A percentile compares a stretch with the other conserved stretches of the same genome.
phyloP scores from a whole-genome alignment of 768 basidiomycete genomes.

The Rhizopogon vesiculosus region DNA sequence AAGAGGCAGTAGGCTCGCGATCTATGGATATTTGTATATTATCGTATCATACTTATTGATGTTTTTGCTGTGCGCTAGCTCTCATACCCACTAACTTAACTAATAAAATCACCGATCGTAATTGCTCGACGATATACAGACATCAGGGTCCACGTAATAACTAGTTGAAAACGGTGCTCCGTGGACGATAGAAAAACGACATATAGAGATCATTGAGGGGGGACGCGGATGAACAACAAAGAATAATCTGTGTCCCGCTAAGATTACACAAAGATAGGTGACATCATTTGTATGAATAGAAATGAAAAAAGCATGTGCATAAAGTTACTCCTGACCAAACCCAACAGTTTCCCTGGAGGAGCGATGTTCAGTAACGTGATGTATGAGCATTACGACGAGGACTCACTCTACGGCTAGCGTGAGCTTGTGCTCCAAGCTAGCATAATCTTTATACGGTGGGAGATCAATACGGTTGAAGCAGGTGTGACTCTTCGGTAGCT shows the following conservation, averaged over 20 bases:
- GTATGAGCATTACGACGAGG: slow-evolving; percentile 5
- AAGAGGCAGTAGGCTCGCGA: slow-evolving; percentile 37
- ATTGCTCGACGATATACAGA: background rate
- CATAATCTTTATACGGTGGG: slow-evolving; percentile 97
- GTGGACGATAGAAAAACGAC: background rate
- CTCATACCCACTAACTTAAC: background rate
- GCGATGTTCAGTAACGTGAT: slow-evolving; percentile 1
- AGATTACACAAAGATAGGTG: slow-evolving; percentile 28
- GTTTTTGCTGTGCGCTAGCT: background rate
- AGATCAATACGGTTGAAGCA: slow-evolving; percentile 98
- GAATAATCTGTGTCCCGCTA: slow-evolving; percentile 15
- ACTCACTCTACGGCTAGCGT: slow-evolving; percentile 92
- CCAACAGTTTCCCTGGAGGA: slow-evolving; percentile 79
- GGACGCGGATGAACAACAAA: slow-evolving; percentile 2
- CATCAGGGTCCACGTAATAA: background rate
- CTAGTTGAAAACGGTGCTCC: background rate
- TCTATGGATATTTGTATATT: background rate
- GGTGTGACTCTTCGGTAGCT: slow-evolving; percentile 93
- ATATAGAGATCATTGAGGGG: background rate
- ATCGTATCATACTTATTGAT: slow-evolving; percentile 5
- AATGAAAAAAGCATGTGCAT: background rate
- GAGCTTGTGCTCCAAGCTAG: slow-evolving; percentile 90
- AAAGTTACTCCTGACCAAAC: slow-evolving; percentile 84
- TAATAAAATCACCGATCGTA: background rate
- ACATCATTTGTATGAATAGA: slow-evolving; percentile 7